Conservation (phyloP, 768 basidiomycete species). For the Hygrophoropsis aurantiaca region DNA sequence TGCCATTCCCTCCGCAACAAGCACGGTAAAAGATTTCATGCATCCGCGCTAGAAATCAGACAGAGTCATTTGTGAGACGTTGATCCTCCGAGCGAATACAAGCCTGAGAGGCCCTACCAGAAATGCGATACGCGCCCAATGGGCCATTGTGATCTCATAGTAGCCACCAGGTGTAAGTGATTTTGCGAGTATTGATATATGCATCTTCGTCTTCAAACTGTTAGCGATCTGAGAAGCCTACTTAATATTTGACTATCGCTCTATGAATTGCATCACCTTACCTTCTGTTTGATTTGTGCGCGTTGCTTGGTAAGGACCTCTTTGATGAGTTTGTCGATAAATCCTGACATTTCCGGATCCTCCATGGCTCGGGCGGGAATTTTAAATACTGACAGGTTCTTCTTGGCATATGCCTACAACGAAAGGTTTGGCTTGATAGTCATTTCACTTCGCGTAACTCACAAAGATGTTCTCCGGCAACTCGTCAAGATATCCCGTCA, state of each 20-base stretch:
- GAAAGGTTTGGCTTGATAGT: background rate
- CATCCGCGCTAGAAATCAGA: too few relatives aligned
- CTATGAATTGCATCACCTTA: background rate
- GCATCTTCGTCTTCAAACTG: background rate
- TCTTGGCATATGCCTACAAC: constrained; percentile 4
- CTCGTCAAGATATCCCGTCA: constrained; percentile 5
- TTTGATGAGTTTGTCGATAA: constrained; percentile 1
- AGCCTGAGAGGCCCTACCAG: background rate
- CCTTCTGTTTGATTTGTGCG: constrained; percentile 6
- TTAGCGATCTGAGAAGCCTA: background rate
- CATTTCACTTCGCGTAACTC: background rate
- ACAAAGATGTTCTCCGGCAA: constrained; percentile 1
- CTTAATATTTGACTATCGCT: background rate
- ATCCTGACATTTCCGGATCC: constrained; percentile 3
- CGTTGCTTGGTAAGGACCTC: background rate
- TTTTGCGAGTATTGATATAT: constrained; percentile 2
- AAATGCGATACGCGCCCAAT: constrained; percentile 7
- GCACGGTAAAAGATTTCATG: too few relatives aligned
- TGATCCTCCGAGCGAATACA: background rate
- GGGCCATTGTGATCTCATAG: constrained; percentile 3
- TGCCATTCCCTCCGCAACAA: too few relatives aligned
- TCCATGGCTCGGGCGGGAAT: background rate
- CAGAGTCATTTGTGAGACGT: too few relatives aligned
- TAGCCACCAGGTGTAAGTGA: background rate
- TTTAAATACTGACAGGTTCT: constrained; percentile 4